These are phyloP conservation scores for Peronospora farinosa DNA, from an alignment of 352 stramenopile genomes.

Conservation along the genomic window DNA sequence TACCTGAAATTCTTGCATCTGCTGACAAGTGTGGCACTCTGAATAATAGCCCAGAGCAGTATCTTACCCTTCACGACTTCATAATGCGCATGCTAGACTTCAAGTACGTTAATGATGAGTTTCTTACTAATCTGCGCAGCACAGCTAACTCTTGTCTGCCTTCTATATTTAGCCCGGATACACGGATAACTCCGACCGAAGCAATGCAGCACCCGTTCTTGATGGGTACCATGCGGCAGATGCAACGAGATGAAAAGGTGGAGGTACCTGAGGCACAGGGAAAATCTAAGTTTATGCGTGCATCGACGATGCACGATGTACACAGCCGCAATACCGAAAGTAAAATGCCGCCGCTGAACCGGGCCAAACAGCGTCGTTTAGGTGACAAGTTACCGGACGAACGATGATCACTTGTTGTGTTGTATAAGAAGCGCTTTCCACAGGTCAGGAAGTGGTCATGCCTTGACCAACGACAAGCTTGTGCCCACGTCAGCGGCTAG, in stretches of 20 bases:
- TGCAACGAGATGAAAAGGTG: conserved; percentile 35
- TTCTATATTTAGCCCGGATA: conserved; percentile 49
- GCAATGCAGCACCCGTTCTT: conserved; percentile 94
- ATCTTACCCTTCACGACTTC: conserved; percentile 91
- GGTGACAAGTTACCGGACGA: conserved; percentile 33
- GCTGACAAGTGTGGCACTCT: conserved; percentile 36
- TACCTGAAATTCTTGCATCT: conserved; percentile 59
- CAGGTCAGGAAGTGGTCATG: neutral
- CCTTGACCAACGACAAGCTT: conserved; percentile 1
- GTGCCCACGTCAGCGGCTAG: neutral
- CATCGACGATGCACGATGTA: conserved; percentile 36
- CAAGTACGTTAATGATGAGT: conserved; percentile 52
- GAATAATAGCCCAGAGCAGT: conserved; percentile 80
- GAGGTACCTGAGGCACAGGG: conserved; percentile 29
- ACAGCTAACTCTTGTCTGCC: conserved; percentile 4
- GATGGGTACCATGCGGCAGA: conserved; percentile 27
- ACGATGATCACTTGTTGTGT: conserved; percentile 25
- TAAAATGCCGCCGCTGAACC: conserved; percentile 33
- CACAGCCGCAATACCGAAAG: conserved; percentile 28
- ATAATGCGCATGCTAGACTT: conserved; percentile 93
- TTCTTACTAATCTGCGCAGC: neutral
- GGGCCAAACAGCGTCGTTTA: conserved; percentile 43
- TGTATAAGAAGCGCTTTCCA: conserved; percentile 11
- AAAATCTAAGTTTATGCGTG: conserved; percentile 46
- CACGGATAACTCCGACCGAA: conserved; percentile 88